phyloP scores from a whole-genome alignment of 225 moss, liverwort and hornwort genomes.

The Polytrichum commune region DNA sequence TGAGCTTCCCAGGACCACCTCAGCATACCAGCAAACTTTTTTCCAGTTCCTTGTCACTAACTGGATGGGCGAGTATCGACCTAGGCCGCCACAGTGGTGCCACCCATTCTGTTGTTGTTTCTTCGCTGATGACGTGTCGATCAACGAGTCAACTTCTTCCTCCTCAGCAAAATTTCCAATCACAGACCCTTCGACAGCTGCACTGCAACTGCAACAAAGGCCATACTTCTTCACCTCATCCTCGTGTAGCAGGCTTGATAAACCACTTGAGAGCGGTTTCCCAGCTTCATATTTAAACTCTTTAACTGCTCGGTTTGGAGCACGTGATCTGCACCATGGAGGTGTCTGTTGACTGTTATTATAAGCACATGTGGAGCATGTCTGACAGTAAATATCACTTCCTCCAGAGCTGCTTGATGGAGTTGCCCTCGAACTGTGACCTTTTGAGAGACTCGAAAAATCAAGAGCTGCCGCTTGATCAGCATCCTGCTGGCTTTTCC shows the following conservation, averaged over 20 bases:
- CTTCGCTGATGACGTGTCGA: background rate
- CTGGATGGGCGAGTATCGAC: constrained; percentile 19
- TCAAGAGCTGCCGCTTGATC: background rate
- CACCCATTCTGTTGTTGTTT: background rate
- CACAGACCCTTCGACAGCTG: constrained; percentile 8
- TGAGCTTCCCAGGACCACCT: constrained; percentile 59
- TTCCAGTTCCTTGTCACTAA: constrained; percentile 33
- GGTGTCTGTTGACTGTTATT: constrained; percentile 9
- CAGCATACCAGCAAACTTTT: constrained; percentile 41
- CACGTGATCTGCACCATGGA: constrained; percentile 8
- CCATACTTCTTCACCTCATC: constrained; percentile 15
- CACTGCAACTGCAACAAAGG: constrained; percentile 21
- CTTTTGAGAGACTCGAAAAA: constrained; percentile 1
- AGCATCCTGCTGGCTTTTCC: background rate
- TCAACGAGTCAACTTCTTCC: constrained; percentile 6
- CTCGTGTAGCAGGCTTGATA: constrained; percentile 15
- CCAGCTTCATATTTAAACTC: constrained; percentile 5
- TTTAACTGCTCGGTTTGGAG: constrained; percentile 15
- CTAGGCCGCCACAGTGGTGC: constrained; percentile 10
- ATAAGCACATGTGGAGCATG: constrained; percentile 8
- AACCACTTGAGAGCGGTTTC: constrained; percentile 14
- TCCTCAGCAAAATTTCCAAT: constrained; percentile 4
- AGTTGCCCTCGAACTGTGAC: background rate
- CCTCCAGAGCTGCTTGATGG: constrained; percentile 19
- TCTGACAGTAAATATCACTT: constrained; percentile 6